Evolutionary conservation across 495 filamentous ascomycete genomes (phyloP).

Genomic region (Daldinia caldariorum): DNA sequence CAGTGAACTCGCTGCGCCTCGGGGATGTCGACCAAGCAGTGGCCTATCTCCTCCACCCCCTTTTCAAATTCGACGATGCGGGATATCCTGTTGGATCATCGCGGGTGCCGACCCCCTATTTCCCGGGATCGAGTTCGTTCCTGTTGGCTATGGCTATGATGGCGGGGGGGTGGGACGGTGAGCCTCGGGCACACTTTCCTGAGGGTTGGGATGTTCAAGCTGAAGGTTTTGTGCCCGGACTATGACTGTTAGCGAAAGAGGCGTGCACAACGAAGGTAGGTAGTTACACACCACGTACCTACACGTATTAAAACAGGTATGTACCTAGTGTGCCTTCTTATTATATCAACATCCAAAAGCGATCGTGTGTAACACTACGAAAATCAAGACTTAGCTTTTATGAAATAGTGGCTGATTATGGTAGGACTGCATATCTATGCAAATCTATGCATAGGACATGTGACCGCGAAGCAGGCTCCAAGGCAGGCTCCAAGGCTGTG

Average conservation of each 20-base stretch:
- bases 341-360: too few species aligned
- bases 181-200: constrained; percentile 56
- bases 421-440: too few species aligned
- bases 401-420: not conserved
- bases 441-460: not conserved
- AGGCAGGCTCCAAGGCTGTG: not conserved
- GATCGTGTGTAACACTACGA: not conserved
- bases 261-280: too few species aligned
- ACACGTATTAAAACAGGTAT: too few species aligned
- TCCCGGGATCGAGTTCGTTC: constrained; percentile 59
- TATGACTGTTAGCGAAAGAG: constrained; percentile 23
- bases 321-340: too few species aligned
- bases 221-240: constrained; percentile 57
- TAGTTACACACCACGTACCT: too few species aligned
- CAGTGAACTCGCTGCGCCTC: constrained; percentile 58
- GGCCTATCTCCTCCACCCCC: constrained; percentile 58
- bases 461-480: not conserved
- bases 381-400: not conserved
- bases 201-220: constrained; percentile 56
- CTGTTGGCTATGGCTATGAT: constrained; percentile 65
- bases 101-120: constrained; percentile 65
- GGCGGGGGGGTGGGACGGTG: constrained; percentile 63
- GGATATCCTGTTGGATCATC: constrained; percentile 63
- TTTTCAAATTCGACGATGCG: constrained; percentile 61
- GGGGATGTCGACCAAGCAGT: constrained; percentile 59